A percentile compares a stretch with the other conserved stretches of the same genome.
These are phyloP conservation scores for Lathyrus oleraceus DNA, from an alignment of 306 rosid genomes.

Conservation along the genomic window DNA sequence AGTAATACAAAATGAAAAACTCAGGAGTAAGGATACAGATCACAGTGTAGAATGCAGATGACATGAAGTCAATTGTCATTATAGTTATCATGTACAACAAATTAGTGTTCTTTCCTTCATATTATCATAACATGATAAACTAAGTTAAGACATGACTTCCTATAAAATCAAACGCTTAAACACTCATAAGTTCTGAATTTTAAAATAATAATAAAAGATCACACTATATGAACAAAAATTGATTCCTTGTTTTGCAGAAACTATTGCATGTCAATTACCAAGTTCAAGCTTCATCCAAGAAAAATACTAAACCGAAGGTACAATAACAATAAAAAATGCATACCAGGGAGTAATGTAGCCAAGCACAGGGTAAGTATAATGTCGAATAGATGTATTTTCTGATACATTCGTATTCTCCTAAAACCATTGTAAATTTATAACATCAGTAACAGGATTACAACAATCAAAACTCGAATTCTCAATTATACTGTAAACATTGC, in stretches of 20 bases:
- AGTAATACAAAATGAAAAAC: no score
- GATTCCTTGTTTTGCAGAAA: background rate
- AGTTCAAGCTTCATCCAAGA: background rate
- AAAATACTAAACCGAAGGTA: no score
- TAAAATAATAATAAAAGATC: background rate
- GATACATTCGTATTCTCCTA: conserved; percentile 68
- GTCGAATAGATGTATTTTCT: conserved; percentile 57
- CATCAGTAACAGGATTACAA: background rate
- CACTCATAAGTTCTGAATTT: no score
- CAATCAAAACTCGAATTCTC: background rate
- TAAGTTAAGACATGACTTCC: no score
- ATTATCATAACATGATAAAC: no score
- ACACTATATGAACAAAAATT: no score
- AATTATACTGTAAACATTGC: background rate
- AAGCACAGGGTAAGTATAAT: conserved; percentile 68
- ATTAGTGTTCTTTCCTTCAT: no score
- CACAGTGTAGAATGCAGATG: no score
- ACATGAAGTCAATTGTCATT: no score
- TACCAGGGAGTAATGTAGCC: conserved; percentile 98
- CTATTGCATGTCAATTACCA: conserved; percentile 1
- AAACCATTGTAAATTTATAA: conserved; percentile 23
- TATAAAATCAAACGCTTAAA: no score
- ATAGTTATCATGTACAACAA: no score
- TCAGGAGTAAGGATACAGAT: no score
- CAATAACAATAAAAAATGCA: conserved; percentile 1